Evolutionary conservation across 2,329 filamentous ascomycete genomes (phyloP), one percentile per base, ranked within the genome.

Genomic region (Diplodia mutila): DNA sequence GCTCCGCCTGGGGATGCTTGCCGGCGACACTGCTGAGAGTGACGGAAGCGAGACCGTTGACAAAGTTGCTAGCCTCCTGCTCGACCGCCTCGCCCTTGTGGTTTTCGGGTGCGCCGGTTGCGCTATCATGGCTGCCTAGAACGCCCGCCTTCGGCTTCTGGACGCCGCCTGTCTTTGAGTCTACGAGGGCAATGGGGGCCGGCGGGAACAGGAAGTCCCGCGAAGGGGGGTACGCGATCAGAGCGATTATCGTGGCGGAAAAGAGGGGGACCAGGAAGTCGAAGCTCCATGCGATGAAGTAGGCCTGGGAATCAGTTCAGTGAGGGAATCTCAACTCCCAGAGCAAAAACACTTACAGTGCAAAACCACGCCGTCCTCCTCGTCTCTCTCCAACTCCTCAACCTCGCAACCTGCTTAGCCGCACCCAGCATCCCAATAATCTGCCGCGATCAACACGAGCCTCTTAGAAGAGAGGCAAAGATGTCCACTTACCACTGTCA

Each of bases 41-140:
- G 5, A 95, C 87, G 34, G 87, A 85, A 9, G 89, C 87, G 64
- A 95, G 88, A 39, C 89, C 87, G 65, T 89, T 90, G 68, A 95
- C 89, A 69, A 96, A 90, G 75, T 93, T 94, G 72, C 86, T 90
- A 0, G 93, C 93, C 76, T 96, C 92, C 69, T 91, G 87, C 76
- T 96, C 92, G 0, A 93, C 90, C 0, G 91, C 91, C 76, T 95
- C 92, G 29, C 93, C 92, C 75, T 92, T 90, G 79, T 92, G 87
- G 71, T 92, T 92, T 76, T 97, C 91, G 0, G 92, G 90, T 0
- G 92, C 92, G 1, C 92, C 93, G 0, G 92, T 96, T 0, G 90
- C 85, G 67, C 90, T 93, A 69, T 93, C 90, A 32, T 89, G 86
- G 23, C 90, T 93, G 0, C 90, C 92, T 0, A 95, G 80, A 0